Evolutionary conservation across 495 filamentous ascomycete genomes (phyloP).

Genomic region (Acidiella bohemica): DNA sequence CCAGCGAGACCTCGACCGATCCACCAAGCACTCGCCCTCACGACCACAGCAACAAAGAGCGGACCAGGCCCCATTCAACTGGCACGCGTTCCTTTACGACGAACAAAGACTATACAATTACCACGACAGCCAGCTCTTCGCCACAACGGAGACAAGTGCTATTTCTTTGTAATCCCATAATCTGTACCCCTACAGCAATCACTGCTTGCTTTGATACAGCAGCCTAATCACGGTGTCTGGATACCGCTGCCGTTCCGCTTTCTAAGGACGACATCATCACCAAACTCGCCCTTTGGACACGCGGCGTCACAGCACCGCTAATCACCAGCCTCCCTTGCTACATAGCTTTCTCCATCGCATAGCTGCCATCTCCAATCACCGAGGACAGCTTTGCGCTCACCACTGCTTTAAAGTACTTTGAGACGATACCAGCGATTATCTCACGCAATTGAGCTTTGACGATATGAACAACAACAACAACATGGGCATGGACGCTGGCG

Average conservation of each 20-base stretch:
- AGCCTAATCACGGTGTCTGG: conserved; percentile 19
- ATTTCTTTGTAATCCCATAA: conserved; percentile 21
- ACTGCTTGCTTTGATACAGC: conserved; percentile 17
- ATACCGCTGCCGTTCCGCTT: too few species aligned
- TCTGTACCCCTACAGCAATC: conserved; percentile 3
- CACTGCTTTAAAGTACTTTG: neutral
- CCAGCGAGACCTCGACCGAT: too few species aligned
- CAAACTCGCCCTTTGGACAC: conserved; percentile 1
- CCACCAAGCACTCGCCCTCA: too few species aligned
- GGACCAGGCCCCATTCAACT: too few species aligned
- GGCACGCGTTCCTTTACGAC: too few species aligned
- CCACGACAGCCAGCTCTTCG: conserved; percentile 5
- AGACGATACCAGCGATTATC: conserved; percentile 2
- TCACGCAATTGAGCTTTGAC: conserved; percentile 4
- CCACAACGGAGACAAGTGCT: conserved; percentile 5
- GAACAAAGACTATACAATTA: conserved; percentile 9
- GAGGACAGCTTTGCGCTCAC: neutral
- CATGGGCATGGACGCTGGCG: conserved; percentile 92
- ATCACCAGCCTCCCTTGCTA: conserved; percentile 9
- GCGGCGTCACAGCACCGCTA: conserved; percentile 4
- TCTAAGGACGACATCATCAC: conserved; percentile 6
- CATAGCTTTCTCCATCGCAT: too few species aligned
- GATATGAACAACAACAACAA: conserved; percentile 24
- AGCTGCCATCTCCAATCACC: too few species aligned
- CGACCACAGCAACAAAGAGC: too few species aligned